These are phyloP conservation scores for Clausena lansium DNA, from an alignment of 345 rosid genomes.

Conservation along the genomic window DNA sequence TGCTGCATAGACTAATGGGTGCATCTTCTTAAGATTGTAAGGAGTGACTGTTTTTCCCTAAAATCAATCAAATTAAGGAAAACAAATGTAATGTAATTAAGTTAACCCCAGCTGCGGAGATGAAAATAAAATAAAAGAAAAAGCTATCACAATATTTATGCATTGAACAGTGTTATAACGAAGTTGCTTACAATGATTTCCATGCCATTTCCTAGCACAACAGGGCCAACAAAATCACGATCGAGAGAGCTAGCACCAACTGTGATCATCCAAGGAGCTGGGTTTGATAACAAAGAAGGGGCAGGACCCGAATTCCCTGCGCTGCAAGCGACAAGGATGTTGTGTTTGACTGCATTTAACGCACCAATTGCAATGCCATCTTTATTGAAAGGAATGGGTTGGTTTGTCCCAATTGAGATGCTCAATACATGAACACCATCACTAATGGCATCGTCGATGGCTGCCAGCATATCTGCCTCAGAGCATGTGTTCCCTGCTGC, in stretches of 20 bases:
- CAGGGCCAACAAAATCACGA: slow-evolving; percentile 44
- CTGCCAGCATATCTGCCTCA: slow-evolving; percentile 74
- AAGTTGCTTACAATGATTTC: slow-evolving; percentile 39
- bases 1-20: slow-evolving; percentile 64
- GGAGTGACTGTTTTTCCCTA: slow-evolving; percentile 69
- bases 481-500: slow-evolving; percentile 46
- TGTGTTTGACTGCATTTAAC: slow-evolving; percentile 52
- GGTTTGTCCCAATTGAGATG: slow-evolving; percentile 47
- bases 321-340: slow-evolving; percentile 58
- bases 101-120: not conserved
- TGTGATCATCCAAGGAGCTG: slow-evolving; percentile 79
- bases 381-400: slow-evolving; percentile 16
- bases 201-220: slow-evolving; percentile 65
- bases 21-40: slow-evolving; percentile 31
- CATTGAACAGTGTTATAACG: not conserved
- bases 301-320: slow-evolving; percentile 82
- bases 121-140: not conserved
- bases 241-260: slow-evolving; percentile 82
- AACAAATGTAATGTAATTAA: not conserved
- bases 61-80: not conserved
- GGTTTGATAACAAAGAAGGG: slow-evolving; percentile 54
- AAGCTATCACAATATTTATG: not conserved
- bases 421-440: slow-evolving; percentile 83
- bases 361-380: slow-evolving; percentile 68
- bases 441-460: slow-evolving; percentile 73